phyloP scores from a whole-genome alignment of 1,284 basidiomycete genomes.

The Mycena citricolor region DNA sequence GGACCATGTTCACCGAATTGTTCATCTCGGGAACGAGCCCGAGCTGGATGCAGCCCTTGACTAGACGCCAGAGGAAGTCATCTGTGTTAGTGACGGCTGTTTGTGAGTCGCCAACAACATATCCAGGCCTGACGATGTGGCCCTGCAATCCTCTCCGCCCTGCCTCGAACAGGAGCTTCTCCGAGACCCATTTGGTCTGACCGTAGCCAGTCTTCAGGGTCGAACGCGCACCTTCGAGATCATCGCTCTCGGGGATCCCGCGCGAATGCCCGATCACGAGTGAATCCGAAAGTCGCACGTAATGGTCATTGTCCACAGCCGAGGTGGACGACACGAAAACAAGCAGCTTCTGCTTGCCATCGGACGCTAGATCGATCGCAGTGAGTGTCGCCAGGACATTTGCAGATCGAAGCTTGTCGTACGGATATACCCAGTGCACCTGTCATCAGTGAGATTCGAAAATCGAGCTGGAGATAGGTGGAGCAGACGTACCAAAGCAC shows the following conservation, averaged over 20 bases:
- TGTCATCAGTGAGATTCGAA: conserved; percentile 30
- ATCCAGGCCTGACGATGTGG: conserved; percentile 90
- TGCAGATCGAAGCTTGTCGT: conserved; percentile 87
- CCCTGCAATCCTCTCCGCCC: conserved; percentile 85
- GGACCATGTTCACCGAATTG: conserved; percentile 98
- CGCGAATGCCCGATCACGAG: conserved; percentile 47
- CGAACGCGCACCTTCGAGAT: conserved; percentile 83
- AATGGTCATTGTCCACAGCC: conserved; percentile 89
- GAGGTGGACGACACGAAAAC: conserved; percentile 96
- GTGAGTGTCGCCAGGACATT: conserved; percentile 92
- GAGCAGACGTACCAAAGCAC: conserved; percentile 81
- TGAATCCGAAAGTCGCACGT: conserved; percentile 84
- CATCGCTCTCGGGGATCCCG: conserved; percentile 87
- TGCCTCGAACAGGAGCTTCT: conserved; percentile 91
- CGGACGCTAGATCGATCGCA: conserved; percentile 77
- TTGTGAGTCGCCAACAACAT: conserved; percentile 91
- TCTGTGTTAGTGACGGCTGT: conserved; percentile 98
- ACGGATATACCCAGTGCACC: conserved; percentile 99
- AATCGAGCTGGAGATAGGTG: neutral
- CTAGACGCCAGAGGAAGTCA: conserved; percentile 97
- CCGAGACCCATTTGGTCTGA: conserved; percentile 98
- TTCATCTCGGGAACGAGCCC: conserved; percentile 97
- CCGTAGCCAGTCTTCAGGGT: conserved; percentile 92
- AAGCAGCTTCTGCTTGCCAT: conserved; percentile 76
- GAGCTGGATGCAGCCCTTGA: conserved; percentile 97